These are phyloP conservation scores for Pseudisothecium myosuroides DNA, from an alignment of 225 moss, liverwort and hornwort genomes.

Conservation along the genomic window DNA sequence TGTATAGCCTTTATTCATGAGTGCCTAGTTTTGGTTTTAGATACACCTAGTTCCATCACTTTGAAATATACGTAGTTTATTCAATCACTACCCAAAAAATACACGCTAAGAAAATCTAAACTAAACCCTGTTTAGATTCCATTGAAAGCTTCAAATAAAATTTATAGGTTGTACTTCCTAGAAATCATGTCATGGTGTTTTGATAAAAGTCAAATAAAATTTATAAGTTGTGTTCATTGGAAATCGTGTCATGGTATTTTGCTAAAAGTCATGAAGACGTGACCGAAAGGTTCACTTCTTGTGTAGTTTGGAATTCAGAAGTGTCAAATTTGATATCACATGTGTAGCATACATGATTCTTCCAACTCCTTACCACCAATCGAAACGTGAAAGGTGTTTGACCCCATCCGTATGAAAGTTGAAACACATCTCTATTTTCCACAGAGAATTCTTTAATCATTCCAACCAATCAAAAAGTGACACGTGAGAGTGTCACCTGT, in stretches of 20 bases:
- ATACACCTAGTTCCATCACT: not conserved
- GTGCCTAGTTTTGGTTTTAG: not conserved
- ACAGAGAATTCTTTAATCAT: not conserved
- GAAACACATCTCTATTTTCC: not conserved
- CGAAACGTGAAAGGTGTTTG: not conserved
- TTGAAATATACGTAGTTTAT: not conserved
- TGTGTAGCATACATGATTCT: no score
- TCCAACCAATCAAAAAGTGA: not conserved
- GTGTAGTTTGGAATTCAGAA: not conserved
- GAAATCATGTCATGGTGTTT: not conserved
- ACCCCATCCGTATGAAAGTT: no score
- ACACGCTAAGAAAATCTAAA: not conserved
- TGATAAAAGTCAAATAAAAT: no score
- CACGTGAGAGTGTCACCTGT: not conserved
- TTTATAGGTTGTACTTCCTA: no score
- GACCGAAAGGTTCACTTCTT: not conserved
- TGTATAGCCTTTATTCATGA: not conserved
- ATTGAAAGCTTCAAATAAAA: rapidly evolving
- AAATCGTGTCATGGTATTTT: not conserved
- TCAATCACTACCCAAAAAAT: not conserved
- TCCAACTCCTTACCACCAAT: not conserved
- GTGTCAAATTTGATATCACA: not conserved
- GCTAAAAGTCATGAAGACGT: no score
- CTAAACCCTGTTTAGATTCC: rapidly evolving
- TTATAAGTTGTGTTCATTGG: no score